phyloP scores from a whole-genome alignment of 352 stramenopile genomes.

The Globisporangium orthogonon region DNA sequence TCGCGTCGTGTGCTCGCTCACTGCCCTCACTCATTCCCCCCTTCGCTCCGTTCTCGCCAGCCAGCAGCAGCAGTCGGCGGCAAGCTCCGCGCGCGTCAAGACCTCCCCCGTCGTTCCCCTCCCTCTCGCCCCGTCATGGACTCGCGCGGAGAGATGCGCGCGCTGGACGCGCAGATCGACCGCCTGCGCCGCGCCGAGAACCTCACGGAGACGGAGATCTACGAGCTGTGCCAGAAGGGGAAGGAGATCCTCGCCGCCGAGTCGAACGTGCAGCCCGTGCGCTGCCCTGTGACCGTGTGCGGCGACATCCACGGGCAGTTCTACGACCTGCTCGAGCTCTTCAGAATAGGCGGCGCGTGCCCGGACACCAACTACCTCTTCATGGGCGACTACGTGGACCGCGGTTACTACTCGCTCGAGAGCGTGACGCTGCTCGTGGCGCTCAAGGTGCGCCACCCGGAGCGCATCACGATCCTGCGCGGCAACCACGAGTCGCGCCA shows the following conservation, averaged over 20 bases:
- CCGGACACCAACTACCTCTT: constrained; percentile 90
- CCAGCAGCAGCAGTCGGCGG: neutral
- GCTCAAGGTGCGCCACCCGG: constrained; percentile 81
- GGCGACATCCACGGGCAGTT: constrained; percentile 89
- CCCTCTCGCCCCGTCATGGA: constrained; percentile 29
- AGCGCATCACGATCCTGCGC: constrained; percentile 80
- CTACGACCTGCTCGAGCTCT: constrained; percentile 87
- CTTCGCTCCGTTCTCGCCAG: neutral
- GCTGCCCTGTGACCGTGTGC: constrained; percentile 82
- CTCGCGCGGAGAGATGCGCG: constrained; percentile 79
- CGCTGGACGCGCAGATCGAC: constrained; percentile 82
- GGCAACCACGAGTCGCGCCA: constrained; percentile 55
- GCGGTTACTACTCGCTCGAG: constrained; percentile 85
- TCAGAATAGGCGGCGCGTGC: constrained; percentile 83
- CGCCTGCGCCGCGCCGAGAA: constrained; percentile 82
- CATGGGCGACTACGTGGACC: constrained; percentile 89
- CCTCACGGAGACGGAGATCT: constrained; percentile 86
- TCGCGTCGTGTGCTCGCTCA: too few species aligned
- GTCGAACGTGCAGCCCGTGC: constrained; percentile 84
- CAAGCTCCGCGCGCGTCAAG: neutral
- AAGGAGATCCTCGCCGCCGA: constrained; percentile 85
- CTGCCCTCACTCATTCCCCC: too few species aligned
- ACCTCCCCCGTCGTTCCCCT: neutral
- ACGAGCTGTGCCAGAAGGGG: constrained; percentile 83
- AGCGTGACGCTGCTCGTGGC: constrained; percentile 78